phyloP scores from a whole-genome alignment of 2,329 filamentous ascomycete genomes.

The Sclerotiophoma versabilis region DNA sequence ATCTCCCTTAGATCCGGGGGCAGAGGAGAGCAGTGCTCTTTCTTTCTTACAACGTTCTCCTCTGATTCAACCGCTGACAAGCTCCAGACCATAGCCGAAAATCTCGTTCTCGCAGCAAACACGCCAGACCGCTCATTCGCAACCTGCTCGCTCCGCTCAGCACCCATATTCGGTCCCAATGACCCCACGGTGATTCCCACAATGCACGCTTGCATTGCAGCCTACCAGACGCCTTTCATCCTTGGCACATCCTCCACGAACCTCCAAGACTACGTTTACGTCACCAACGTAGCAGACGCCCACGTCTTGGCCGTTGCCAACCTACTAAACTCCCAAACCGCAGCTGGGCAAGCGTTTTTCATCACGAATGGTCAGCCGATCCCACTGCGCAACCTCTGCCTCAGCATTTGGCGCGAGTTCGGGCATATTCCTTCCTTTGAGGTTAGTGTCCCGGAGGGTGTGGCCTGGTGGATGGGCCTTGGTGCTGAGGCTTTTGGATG shows the following conservation, averaged over 20 bases:
- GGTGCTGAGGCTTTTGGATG: slow-evolving; percentile 58
- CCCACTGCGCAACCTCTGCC: slow-evolving; percentile 89
- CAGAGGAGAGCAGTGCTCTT: too few relatives aligned
- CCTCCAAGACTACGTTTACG: slow-evolving; percentile 75
- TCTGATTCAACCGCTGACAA: neutral
- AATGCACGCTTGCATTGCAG: slow-evolving; percentile 74
- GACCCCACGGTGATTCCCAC: slow-evolving; percentile 79
- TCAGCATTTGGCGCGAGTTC: slow-evolving; percentile 75
- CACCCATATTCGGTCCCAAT: slow-evolving; percentile 89
- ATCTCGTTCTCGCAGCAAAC: slow-evolving; percentile 79
- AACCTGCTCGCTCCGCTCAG: slow-evolving; percentile 82
- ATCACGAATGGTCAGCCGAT: slow-evolving; percentile 88
- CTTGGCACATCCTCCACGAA: slow-evolving; percentile 74
- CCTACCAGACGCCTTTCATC: slow-evolving; percentile 76
- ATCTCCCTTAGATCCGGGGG: too few relatives aligned
- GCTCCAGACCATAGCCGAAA: slow-evolving; percentile 75
- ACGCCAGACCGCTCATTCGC: slow-evolving; percentile 63
- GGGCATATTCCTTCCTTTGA: slow-evolving; percentile 60
- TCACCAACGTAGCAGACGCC: slow-evolving; percentile 74
- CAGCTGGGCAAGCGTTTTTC: slow-evolving; percentile 82
- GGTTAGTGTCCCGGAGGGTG: slow-evolving; percentile 55
- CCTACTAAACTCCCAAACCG: slow-evolving; percentile 68
- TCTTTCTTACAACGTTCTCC: neutral
- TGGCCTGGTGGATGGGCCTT: slow-evolving; percentile 59
- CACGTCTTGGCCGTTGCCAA: slow-evolving; percentile 82